These are phyloP conservation scores for Aegilops longissima DNA, from an alignment of 176 grass and related monocot species.

Conservation along the genomic window DNA sequence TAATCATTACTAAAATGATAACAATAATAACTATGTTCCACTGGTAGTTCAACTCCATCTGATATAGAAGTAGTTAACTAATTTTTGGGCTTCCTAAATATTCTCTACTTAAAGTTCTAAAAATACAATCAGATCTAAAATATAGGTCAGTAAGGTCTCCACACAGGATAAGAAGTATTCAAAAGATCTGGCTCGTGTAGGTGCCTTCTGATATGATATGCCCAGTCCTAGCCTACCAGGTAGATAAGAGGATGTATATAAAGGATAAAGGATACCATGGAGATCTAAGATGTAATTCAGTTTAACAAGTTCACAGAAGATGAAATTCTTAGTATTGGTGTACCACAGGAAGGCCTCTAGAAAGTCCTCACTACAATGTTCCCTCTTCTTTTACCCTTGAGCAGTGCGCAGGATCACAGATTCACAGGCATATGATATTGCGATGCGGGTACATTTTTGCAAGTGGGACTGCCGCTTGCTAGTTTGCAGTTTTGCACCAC, in stretches of 20 bases:
- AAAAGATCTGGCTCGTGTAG: background rate
- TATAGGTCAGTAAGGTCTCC: background rate
- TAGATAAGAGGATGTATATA: background rate
- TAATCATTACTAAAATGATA: too few relatives aligned
- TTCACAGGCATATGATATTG: background rate
- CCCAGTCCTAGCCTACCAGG: background rate
- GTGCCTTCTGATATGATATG: background rate
- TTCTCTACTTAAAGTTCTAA: background rate
- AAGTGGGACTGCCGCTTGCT: too few relatives aligned
- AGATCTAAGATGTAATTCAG: conserved; percentile 5
- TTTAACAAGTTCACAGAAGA: background rate
- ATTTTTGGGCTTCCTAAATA: background rate
- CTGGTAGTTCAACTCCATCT: background rate
- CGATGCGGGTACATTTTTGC: background rate
- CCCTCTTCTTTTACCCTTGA: background rate
- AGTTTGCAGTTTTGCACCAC: too few relatives aligned
- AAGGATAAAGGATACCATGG: background rate
- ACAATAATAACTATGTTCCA: background rate
- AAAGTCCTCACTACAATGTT: too few relatives aligned
- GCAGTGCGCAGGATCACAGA: background rate
- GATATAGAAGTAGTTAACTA: background rate
- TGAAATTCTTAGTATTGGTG: background rate
- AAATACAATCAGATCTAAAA: background rate
- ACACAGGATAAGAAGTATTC: background rate
- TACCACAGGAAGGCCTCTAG: too few relatives aligned